A percentile compares a stretch with the other conserved stretches of the same genome.
phyloP scores from a whole-genome alignment of 768 basidiomycete genomes.

The Pleurotus salmoneostramineus region DNA sequence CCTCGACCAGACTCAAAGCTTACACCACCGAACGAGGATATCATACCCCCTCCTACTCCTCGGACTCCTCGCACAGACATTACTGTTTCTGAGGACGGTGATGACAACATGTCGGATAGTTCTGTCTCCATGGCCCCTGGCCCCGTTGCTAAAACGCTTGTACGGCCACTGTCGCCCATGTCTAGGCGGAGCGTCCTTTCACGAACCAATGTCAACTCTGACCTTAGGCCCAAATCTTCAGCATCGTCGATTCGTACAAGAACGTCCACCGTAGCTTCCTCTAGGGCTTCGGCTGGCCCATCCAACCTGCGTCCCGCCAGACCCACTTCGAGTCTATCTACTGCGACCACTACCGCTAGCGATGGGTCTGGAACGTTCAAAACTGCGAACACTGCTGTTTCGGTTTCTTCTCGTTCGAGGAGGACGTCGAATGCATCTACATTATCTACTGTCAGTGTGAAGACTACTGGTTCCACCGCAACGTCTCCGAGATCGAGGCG shows the following conservation, averaged over 20 bases:
- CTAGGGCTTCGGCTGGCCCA: slow-evolving; percentile 12
- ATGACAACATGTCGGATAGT: neutral
- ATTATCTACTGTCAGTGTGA: slow-evolving; percentile 13
- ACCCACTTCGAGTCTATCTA: slow-evolving; percentile 5
- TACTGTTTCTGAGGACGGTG: slow-evolving; percentile 7
- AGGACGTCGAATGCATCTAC: slow-evolving; percentile 28
- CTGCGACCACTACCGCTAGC: slow-evolving; percentile 23
- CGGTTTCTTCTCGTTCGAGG: slow-evolving; percentile 19
- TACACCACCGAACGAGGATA: slow-evolving; percentile 38
- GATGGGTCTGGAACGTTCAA: slow-evolving; percentile 40
- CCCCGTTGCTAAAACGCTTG: slow-evolving; percentile 9
- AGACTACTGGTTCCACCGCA: neutral
- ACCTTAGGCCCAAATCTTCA: slow-evolving; percentile 24
- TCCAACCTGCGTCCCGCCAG: slow-evolving; percentile 11
- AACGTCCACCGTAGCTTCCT: slow-evolving; percentile 26
- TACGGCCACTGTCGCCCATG: neutral
- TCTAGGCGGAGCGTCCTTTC: neutral
- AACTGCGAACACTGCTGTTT: slow-evolving; percentile 34
- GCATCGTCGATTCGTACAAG: slow-evolving; percentile 28
- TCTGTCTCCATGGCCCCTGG: slow-evolving; percentile 1
- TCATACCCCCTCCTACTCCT: slow-evolving; percentile 13
- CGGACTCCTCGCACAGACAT: slow-evolving; percentile 15
- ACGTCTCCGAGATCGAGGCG: slow-evolving; percentile 18
- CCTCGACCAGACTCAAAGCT: slow-evolving; percentile 71
- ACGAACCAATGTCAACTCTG: slow-evolving; percentile 4